phyloP scores from a whole-genome alignment of 2,329 filamentous ascomycete species.

The Fusarium secorum region DNA sequence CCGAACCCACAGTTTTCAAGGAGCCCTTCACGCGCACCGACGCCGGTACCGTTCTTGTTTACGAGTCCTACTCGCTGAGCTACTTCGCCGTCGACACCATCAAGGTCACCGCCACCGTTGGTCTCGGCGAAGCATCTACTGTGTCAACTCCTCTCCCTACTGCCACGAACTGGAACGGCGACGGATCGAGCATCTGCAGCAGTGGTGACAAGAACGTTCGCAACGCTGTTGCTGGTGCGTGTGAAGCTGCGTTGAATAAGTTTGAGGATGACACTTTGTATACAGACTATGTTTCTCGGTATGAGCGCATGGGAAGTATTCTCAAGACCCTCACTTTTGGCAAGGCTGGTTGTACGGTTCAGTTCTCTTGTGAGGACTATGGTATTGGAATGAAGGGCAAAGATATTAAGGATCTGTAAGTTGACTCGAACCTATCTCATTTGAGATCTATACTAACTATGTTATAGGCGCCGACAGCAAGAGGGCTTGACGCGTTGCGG shows the following conservation, averaged over 20 bases:
- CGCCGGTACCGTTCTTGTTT: neutral
- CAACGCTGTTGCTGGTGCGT: neutral
- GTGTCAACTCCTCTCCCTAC: constrained; percentile 2
- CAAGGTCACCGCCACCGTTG: neutral
- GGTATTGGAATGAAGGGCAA: constrained; percentile 18
- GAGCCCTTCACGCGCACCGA: neutral
- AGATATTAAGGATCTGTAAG: constrained; percentile 14
- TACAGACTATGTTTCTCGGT: neutral
- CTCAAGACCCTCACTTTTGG: neutral
- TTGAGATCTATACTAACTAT: neutral
- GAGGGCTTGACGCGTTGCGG: neutral
- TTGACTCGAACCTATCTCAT: accelerated
- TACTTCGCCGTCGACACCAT: constrained; percentile 7
- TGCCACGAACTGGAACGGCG: neutral
- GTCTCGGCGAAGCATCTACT: neutral
- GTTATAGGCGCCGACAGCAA: neutral
- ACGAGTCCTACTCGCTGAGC: neutral
- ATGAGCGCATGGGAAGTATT: constrained; percentile 9
- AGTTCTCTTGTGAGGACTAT: constrained; percentile 14
- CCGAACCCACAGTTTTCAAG: neutral
- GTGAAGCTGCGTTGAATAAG: neutral
- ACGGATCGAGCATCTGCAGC: neutral
- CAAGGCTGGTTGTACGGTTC: constrained; percentile 1
- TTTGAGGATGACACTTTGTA: constrained; percentile 14
- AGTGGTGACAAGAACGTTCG: constrained; percentile 1